Conservation (phyloP, 1,139 yeast genomes). For the Candida sojae region DNA sequence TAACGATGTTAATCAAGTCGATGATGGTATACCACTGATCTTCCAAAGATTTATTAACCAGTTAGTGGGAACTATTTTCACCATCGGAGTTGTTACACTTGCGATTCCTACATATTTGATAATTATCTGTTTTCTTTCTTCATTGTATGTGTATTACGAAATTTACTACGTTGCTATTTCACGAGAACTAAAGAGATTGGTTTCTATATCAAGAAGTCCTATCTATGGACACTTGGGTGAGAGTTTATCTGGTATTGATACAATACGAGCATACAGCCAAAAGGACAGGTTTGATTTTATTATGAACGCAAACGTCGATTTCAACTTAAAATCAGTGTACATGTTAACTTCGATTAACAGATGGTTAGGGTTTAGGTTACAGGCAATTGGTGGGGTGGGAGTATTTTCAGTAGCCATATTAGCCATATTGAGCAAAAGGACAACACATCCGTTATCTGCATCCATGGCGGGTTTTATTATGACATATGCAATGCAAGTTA, state of each 20-base stretch:
- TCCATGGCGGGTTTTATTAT: constrained; percentile 55
- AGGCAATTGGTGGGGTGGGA: constrained; percentile 28
- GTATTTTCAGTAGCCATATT: constrained; percentile 55
- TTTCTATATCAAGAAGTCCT: constrained; percentile 37
- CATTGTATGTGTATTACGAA: neutral
- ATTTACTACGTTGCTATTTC: constrained; percentile 50
- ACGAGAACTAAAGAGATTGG: constrained; percentile 44
- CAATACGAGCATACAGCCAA: constrained; percentile 63
- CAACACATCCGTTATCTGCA: no score
- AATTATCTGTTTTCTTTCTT: constrained; percentile 40
- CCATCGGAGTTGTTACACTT: constrained; percentile 46
- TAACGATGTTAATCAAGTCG: constrained; percentile 53
- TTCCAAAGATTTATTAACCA: constrained; percentile 38
- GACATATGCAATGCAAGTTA: constrained; percentile 56
- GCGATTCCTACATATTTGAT: constrained; percentile 24
- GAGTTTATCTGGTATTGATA: constrained; percentile 66
- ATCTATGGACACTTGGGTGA: constrained; percentile 70
- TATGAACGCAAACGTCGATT: constrained; percentile 62
- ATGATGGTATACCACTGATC: constrained; percentile 25
- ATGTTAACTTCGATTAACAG: constrained; percentile 42
- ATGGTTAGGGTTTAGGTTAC: constrained; percentile 37
- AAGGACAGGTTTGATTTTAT: constrained; percentile 53
- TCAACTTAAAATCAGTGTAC: constrained; percentile 60
- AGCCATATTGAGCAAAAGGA: constrained; percentile 16
- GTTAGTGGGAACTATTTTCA: constrained; percentile 44